Base-by-base conservation (phyloP, 345 rosid genomes). In the Crucihimalaya himalaica region DNA sequence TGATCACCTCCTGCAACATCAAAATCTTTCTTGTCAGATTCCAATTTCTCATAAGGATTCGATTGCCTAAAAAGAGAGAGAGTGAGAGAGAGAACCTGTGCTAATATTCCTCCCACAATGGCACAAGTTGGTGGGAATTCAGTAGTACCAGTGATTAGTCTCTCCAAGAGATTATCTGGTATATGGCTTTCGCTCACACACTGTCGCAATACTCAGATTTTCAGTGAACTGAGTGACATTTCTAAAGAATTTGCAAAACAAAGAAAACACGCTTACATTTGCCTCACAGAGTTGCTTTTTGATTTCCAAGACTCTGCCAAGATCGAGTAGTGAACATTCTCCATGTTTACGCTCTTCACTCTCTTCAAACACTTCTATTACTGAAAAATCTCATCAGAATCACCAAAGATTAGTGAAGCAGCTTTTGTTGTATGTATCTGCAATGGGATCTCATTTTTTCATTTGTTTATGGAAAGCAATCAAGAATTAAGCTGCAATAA, bases 71-170 rank as follows among this genome's bases (percentile, higher is more conserved):
- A 61, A 14, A 5, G 53, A 28, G 43, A n/a, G 16, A 4, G n/a
- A 8, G 35, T 7, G n/a, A 13, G 20, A 63, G 74, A 78, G 21
- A 13, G 27, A 64, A 90, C 98, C 98, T 95, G 99, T 69, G 98
- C 99, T 34, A 92, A 85, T 66, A 86, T 83, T 71, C 99, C 99
- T 61, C 99, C 97, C 2, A 95, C 70, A 72, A 95, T 81, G 39
- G 97, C 97, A 85, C 99, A 95, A 42, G 87, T 93, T 3, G 97
- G 91, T 73, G 97, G 94, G 70, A 85, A 95, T 79, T 92, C 97
- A 34, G 58, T 75, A 21, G 66, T 66, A 60, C 80, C 82, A 4
- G 20, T 51, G 54, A 88, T 78, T 75, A 95, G 83, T 72, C 99
- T 89, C 73, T 89, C 96, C 32, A 95, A 81, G 35, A 92, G 84